These are phyloP conservation scores for Lotmaria passim DNA, from an alignment of 208 protist genomes.

Conservation along the genomic window DNA sequence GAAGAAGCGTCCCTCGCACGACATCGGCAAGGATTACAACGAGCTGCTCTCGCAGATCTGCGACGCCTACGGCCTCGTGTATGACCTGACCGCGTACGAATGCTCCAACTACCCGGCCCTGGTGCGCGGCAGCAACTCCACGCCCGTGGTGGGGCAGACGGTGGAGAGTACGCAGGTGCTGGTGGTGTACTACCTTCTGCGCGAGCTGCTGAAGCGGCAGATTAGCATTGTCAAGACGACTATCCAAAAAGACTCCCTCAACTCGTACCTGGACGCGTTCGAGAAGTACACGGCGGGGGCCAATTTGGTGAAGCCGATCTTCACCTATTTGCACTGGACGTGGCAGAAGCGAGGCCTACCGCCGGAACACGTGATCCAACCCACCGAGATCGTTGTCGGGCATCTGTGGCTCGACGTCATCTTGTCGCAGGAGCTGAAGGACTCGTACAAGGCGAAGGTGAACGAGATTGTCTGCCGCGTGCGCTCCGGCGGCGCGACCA, in stretches of 20 bases:
- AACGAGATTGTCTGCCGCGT: conserved; percentile 50
- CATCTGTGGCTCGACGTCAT: conserved; percentile 63
- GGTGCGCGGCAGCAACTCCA: conserved; percentile 51
- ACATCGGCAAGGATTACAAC: conserved; percentile 51
- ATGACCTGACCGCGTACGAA: conserved; percentile 57
- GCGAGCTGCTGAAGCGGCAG: conserved; percentile 75
- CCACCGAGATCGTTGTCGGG: conserved; percentile 71
- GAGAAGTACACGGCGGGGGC: conserved; percentile 69
- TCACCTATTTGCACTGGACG: conserved; percentile 84
- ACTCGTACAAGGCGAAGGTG: conserved; percentile 46
- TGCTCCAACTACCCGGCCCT: conserved; percentile 74
- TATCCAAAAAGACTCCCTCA: conserved; percentile 35
- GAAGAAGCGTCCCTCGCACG: conserved; percentile 30
- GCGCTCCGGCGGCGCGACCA: conserved; percentile 32
- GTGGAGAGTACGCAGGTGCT: conserved; percentile 79
- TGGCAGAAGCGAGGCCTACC: conserved; percentile 84
- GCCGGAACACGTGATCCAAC: conserved; percentile 66
- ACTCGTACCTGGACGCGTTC: conserved; percentile 65
- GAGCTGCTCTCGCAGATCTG: conserved; percentile 45
- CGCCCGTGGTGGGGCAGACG: conserved; percentile 56
- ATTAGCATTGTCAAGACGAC: conserved; percentile 39
- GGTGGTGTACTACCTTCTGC: conserved; percentile 81
- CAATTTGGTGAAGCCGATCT: conserved; percentile 69
- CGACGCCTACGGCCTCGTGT: conserved; percentile 55
- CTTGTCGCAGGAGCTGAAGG: conserved; percentile 27